These are phyloP conservation scores for Aphanomyces cochlioides DNA, from an alignment of 352 stramenopile genomes.

Conservation along the genomic window DNA sequence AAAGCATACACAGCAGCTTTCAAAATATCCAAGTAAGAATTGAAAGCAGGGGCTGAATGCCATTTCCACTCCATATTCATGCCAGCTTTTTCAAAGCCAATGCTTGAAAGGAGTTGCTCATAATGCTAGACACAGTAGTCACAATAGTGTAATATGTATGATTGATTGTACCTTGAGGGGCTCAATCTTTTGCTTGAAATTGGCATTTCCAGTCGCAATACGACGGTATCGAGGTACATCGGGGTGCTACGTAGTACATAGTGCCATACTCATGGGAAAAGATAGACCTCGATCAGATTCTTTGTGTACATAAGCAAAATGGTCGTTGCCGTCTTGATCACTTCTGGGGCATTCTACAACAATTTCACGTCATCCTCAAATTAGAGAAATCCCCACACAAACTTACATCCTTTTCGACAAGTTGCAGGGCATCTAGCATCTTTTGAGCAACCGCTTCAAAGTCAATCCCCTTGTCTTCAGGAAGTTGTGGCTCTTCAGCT, in stretches of 20 bases:
- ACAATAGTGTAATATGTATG: not conserved
- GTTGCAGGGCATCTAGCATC: constrained; percentile 34
- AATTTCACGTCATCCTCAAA: not conserved
- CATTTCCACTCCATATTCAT: constrained; percentile 84
- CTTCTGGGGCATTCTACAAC: constrained; percentile 60
- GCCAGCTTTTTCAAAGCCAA: constrained; percentile 67
- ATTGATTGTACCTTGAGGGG: constrained; percentile 52
- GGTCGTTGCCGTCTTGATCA: constrained; percentile 58
- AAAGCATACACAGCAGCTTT: constrained; percentile 40
- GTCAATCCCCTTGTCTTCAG: constrained; percentile 38
- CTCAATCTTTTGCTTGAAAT: constrained; percentile 85
- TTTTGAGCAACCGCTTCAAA: constrained; percentile 50
- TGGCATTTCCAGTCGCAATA: constrained; percentile 69
- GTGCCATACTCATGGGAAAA: not conserved
- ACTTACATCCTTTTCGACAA: constrained; percentile 40
- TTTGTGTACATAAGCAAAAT: constrained; percentile 86
- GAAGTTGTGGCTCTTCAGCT: not conserved
- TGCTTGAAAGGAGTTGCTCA: constrained; percentile 65
- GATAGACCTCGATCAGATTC: constrained; percentile 68
- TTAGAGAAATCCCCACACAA: not conserved
- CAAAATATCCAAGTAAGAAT: constrained; percentile 64
- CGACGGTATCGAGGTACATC: constrained; percentile 77
- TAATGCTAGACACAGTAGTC: constrained; percentile 48
- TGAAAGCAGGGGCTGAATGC: constrained; percentile 64
- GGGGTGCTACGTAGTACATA: constrained; percentile 48